Base-by-base conservation (phyloP, 169 alveolate species). In the Plasmodium billcollinsi region DNA sequence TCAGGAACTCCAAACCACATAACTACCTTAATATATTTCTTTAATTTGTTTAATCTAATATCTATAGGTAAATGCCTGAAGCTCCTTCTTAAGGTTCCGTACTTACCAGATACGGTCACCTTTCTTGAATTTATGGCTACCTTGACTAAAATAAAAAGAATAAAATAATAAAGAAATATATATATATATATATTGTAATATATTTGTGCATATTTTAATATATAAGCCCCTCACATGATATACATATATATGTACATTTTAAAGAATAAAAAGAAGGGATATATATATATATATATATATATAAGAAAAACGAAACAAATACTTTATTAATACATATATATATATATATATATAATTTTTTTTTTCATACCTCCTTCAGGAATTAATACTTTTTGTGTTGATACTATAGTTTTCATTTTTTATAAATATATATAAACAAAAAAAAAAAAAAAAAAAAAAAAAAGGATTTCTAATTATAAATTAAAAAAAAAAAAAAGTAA, bases 21-120 rank as follows among this genome's bases (percentile, higher is more conserved):
- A 85, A 96, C 96, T 72, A 98, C 95, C 75, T 95, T 94, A 63
- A 98, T 96, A 70, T 96, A 95, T 93, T 94, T 95, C 88, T 96
- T 95, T 88, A 97, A 97, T 95, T 96, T 95, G 66, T 97, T 93
- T 88, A 96, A 94, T 74, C 95, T 92, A 73, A 98, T 94, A 88
- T 98, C 99, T 33, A 98, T 91, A 50, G 99, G 99, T 78, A 98
- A 91, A 95, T 98, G 99, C 74, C 97, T 96, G 95, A 99, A 98
- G 89, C 96, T 94, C 88, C 99, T 97, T 70, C 95, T 95, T 89
- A 98, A 94, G 50, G 96, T 97, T 66, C 99, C 99, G 75, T 96
- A 94, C 88, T 99, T 99, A 73, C 99, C 99, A 93, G 95, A 95
- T 67, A 99, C 99, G 26, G 98, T 97, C 50, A 99, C 99, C 78